Evolutionary conservation across 768 basidiomycete species (phyloP), one percentile per base, ranked within the genome.

Genomic region (Tricholoma flavovirens): DNA sequence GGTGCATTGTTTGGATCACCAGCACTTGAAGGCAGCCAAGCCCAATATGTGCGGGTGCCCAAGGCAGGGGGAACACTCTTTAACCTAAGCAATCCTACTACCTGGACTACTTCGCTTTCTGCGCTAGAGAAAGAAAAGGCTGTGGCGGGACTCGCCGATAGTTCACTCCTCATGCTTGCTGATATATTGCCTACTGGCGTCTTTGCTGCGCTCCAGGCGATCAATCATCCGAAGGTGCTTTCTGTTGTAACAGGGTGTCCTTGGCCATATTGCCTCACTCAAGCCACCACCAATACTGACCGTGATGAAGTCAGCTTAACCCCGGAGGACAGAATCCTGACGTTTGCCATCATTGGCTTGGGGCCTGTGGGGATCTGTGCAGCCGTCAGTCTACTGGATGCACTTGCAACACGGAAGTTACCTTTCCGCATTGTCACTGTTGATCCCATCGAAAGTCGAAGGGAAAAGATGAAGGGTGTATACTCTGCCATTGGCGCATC

Each of bases 181-280:
- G 90, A 91, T 62, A 89, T 90, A 62, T 76, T 90, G 12, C 90
- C 90, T 3, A 91, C 90, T 0, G 88, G 88, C 4, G 80, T 87
- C 14, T 91, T 89, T 62, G 88, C 88, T 8, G 85, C 84, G 2
- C 64, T 83, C 56, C 89, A 90, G 66, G 83, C 83, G 2, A 62
- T 90, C 56, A 82, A 83, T 56, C 88, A 91, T 63, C 84, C 87
- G 4, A 91, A 90, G 69, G 72, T 84, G 4, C 71, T 76, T 17
- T 82, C 87, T 8, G 74, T 86, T 22, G 61, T 88, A 49, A 81
- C 77, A 0, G 83, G 82, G 2, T 73, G 65, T 36, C 70, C 87
- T 4, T 90, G 84, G 75, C 88, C 88, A 1, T 62, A 68, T 3
- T 78, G 75, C 51, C 73, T 79, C 56, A 67, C 65, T 49, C 26